phyloP scores from a whole-genome alignment of 352 stramenopile genomes.

The Phytopythium chamaehyphon region DNA sequence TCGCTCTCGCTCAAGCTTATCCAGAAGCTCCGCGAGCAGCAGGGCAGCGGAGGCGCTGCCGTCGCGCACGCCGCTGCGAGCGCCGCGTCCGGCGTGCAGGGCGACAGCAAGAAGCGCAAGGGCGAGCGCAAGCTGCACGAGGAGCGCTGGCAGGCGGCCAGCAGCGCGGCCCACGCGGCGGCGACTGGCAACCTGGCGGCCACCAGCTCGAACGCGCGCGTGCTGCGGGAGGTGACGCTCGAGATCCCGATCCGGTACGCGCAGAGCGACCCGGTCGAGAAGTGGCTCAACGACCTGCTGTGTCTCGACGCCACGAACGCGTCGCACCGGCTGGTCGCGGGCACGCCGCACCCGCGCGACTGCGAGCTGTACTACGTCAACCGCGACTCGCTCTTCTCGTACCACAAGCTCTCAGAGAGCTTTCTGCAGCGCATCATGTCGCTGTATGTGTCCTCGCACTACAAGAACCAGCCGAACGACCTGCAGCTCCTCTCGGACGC shows the following conservation, averaged over 20 bases:
- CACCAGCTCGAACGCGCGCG: slow-evolving; percentile 47
- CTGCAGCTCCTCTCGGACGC: slow-evolving; percentile 98
- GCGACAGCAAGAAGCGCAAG: slow-evolving; percentile 92
- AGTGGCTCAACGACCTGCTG: slow-evolving; percentile 96
- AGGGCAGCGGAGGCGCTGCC: slow-evolving; percentile 71
- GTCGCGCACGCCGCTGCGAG: slow-evolving; percentile 41
- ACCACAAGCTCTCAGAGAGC: slow-evolving; percentile 98
- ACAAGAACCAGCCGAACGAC: slow-evolving; percentile 99
- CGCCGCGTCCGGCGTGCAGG: slow-evolving; percentile 71
- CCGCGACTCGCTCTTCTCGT: slow-evolving; percentile 98
- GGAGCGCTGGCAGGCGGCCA: slow-evolving; percentile 93
- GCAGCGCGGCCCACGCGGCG: slow-evolving; percentile 72
- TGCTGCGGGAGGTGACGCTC: slow-evolving; percentile 94
- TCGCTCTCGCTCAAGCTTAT: slow-evolving; percentile 99
- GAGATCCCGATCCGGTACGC: slow-evolving; percentile 98
- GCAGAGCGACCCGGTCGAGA: slow-evolving; percentile 93
- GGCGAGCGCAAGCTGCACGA: slow-evolving; percentile 96
- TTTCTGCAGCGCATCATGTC: slow-evolving; percentile 92
- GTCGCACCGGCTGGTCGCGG: slow-evolving; percentile 86
- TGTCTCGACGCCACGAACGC: slow-evolving; percentile 92
- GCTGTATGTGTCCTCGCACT: slow-evolving; percentile 98
- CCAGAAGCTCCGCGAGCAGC: slow-evolving; percentile 95
- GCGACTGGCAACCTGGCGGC: slow-evolving; percentile 22
- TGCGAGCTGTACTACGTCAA: slow-evolving; percentile 99
- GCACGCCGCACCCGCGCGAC: slow-evolving; percentile 93